phyloP scores from a whole-genome alignment of 306 rosid genomes.

The Begonia loranthoides region DNA sequence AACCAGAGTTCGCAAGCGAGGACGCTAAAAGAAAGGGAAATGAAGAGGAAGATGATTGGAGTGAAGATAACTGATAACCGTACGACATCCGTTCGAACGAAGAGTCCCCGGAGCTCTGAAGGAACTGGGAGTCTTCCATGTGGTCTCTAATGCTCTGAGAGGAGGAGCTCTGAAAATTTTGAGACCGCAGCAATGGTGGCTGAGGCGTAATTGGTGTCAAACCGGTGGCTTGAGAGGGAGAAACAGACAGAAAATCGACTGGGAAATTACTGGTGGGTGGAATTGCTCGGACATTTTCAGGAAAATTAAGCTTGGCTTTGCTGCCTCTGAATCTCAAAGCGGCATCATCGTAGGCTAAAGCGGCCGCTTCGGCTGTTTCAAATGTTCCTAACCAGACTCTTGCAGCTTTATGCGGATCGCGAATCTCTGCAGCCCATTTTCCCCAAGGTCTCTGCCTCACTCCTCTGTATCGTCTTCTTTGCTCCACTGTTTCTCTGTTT shows the following conservation, averaged over 20 bases:
- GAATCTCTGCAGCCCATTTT: constrained; percentile 13
- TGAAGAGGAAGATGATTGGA: not conserved
- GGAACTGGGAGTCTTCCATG: not conserved
- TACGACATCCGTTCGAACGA: not conserved
- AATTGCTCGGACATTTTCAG: constrained; percentile 5
- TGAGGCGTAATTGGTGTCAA: not conserved
- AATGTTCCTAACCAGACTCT: constrained; percentile 15
- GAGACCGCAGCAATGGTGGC: not conserved
- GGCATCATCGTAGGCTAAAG: constrained; percentile 12
- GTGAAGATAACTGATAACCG: not conserved
- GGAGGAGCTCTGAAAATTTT: not conserved
- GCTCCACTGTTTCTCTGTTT: constrained; percentile 1
- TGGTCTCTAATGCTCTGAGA: not conserved
- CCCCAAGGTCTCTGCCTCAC: constrained; percentile 18
- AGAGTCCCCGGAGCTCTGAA: constrained; percentile 1
- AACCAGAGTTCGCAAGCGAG: not conserved
- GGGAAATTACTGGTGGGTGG: not conserved
- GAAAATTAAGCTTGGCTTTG: constrained; percentile 16
- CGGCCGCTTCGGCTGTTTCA: constrained; percentile 13
- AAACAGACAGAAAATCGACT: not conserved
- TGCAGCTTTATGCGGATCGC: constrained; percentile 13
- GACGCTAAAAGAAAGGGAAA: not conserved
- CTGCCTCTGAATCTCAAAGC: constrained; percentile 14
- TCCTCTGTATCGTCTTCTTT: constrained; percentile 14
- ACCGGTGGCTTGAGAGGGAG: not conserved